Base-by-base conservation (phyloP, 2,329 filamentous ascomycete species). In the Penicillium sp. region DNA sequence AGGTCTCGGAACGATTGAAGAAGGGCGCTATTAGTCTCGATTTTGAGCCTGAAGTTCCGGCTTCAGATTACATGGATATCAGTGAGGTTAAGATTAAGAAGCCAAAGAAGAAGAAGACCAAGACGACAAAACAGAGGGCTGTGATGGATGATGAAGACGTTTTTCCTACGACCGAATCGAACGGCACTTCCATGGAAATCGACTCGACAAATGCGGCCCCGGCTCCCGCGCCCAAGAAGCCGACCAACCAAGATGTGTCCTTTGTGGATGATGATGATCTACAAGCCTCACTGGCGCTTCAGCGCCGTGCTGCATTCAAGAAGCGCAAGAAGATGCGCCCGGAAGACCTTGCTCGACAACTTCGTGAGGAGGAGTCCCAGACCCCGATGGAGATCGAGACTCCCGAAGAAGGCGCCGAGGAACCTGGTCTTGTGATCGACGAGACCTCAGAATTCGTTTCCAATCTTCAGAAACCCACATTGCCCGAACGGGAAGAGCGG, bases 371-470 rank as follows among this genome's bases (percentile, higher is more conserved):
- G 45, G 63, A 65, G 29, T 73, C 71, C 3, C 74, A 74, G 42
- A 73, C 71, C 1, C 70, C 72, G 8, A 73, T 79, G 61, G 84
- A 82, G 16, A 79, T 83, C 24, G 81, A 84, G 40, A 77, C 78
- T 20, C 72, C 77, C 3, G 73, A 80, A 3, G 73, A 73, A 16
- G 62, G 69, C 8, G 74, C 77, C 34, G 75, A 78, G 41, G 72
- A 73, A 27, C 74, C 74, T 2, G 91, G 89, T 1, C 74, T 98
- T 1, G 80, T 96, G n/a, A 90, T 98, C 47, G 91, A 96, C 50
- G 93, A 96, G 64, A 95, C 91, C 0, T 89, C 89, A 0, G 90
- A 95, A 60, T 98, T 98, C 59, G 86, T 98, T 24, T 86, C 89
- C 22, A 89, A 89, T 44, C 71, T 98, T 45, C 86, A 85, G 62